These are phyloP conservation scores for Phytophthora lateralis DNA, from an alignment of 352 stramenopile species.

Conservation along the genomic window DNA sequence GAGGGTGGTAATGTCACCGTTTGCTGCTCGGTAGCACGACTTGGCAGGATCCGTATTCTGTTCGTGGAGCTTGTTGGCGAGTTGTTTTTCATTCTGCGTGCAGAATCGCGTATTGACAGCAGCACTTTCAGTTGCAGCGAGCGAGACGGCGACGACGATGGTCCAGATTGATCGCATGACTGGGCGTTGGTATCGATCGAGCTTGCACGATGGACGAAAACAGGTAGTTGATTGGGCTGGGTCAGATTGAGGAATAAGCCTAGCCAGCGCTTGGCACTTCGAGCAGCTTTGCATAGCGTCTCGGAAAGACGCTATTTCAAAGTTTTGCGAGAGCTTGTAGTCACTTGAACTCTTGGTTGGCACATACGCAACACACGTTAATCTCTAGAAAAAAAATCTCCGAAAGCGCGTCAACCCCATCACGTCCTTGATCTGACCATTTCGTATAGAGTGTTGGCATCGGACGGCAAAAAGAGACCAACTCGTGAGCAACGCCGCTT, in stretches of 20 bases:
- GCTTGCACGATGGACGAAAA: background rate
- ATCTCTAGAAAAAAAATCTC: slow-evolving; percentile 11
- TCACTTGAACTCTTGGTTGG: slow-evolving; percentile 3
- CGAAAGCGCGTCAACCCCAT: slow-evolving; percentile 9
- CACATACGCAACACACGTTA: slow-evolving; percentile 7
- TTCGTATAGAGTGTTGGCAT: slow-evolving; percentile 4
- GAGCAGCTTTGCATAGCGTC: slow-evolving; percentile 1
- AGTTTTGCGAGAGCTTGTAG: background rate
- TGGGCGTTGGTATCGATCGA: slow-evolving; percentile 1
- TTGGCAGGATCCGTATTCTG: slow-evolving; percentile 64
- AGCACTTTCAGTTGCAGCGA: slow-evolving; percentile 23
- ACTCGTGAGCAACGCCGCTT: slow-evolving; percentile 10
- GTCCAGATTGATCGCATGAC: slow-evolving; percentile 21
- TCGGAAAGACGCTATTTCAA: background rate
- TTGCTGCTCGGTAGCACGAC: slow-evolving; percentile 54
- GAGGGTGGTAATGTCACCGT: slow-evolving; percentile 54
- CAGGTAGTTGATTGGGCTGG: slow-evolving; percentile 1
- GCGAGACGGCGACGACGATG: slow-evolving; percentile 18
- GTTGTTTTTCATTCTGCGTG: slow-evolving; percentile 52
- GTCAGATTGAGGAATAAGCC: slow-evolving; percentile 25
- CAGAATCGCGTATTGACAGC: slow-evolving; percentile 49
- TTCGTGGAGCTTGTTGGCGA: slow-evolving; percentile 62
- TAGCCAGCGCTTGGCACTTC: background rate
- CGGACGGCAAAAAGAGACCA: slow-evolving; percentile 13
- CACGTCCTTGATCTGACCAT: slow-evolving; percentile 17